Percentiles rank a stretch among this genome's conserved stretches.
These are phyloP conservation scores for Tetradesmus lagerheimii DNA, from an alignment of 139 green algal genomes.

Conservation along the genomic window DNA sequence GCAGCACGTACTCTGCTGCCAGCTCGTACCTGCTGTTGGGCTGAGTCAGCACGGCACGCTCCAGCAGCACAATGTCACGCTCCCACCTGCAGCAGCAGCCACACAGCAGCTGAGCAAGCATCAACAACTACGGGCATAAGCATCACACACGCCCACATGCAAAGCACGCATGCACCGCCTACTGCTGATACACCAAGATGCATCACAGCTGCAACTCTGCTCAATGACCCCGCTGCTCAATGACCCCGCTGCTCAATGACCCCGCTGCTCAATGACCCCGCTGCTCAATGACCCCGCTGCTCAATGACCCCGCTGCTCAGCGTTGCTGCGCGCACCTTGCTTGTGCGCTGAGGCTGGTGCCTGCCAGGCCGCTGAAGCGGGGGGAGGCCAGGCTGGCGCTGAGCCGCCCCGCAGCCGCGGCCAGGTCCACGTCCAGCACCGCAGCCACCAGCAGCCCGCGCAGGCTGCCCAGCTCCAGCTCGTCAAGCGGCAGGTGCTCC, in stretches of 20 bases:
- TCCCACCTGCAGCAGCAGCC: conserved; percentile 76
- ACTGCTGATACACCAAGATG: not conserved
- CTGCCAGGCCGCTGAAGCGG: conserved; percentile 76
- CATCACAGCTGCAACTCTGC: not conserved
- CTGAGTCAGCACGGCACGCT: conserved; percentile 86
- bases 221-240: not conserved
- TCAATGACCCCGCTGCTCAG: not conserved
- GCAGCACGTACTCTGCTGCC: conserved; percentile 84
- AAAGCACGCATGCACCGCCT: no score
- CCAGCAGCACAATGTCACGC: conserved; percentile 87
- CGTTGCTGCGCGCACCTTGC: conserved; percentile 1
- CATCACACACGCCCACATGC: no score
- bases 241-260: not conserved
- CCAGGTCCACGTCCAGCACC: conserved; percentile 77
- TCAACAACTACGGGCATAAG: no score
- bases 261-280: not conserved
- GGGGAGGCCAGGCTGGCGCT: conserved; percentile 65
- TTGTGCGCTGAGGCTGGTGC: conserved; percentile 17
- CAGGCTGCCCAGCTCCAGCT: conserved; percentile 90
- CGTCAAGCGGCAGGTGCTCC: conserved; percentile 82
- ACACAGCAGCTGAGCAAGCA: not conserved
- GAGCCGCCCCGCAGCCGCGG: conserved; percentile 61
- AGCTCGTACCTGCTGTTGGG: conserved; percentile 79
- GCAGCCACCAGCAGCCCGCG: conserved; percentile 78
- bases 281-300: no score